Conservation (phyloP, 176 grass and related monocot genomes). For the Zoysia japonica region DNA sequence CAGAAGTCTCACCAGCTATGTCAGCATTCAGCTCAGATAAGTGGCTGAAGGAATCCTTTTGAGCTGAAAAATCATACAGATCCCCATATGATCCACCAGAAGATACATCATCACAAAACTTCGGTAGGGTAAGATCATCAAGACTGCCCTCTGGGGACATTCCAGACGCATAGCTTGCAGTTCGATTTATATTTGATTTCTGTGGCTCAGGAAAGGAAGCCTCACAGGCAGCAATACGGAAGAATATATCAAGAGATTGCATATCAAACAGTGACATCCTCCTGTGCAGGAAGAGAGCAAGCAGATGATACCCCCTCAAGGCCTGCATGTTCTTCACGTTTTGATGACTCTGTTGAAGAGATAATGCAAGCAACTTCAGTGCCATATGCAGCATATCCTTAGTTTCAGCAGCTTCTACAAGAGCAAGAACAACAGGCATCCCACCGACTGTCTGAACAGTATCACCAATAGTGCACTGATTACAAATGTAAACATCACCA, state of each 20-base stretch:
- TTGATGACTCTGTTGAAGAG: slow-evolving; percentile 89
- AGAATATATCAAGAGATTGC: slow-evolving; percentile 99
- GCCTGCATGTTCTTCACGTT: slow-evolving; percentile 93
- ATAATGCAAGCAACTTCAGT: slow-evolving; percentile 84
- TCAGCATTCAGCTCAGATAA: slow-evolving; percentile 90
- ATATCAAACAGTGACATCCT: slow-evolving; percentile 95
- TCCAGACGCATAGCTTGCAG: slow-evolving; percentile 66
- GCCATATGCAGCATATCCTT: slow-evolving; percentile 96
- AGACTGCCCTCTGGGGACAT: slow-evolving; percentile 67
- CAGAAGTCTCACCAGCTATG: slow-evolving; percentile 73
- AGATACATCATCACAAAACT: slow-evolving; percentile 82
- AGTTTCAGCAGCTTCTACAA: slow-evolving; percentile 89
- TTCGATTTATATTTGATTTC: slow-evolving; percentile 65
- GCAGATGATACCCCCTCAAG: slow-evolving; percentile 92
- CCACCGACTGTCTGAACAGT: slow-evolving; percentile 93
- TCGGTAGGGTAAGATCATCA: slow-evolving; percentile 87
- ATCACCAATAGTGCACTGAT: slow-evolving; percentile 88
- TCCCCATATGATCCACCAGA: slow-evolving; percentile 91
- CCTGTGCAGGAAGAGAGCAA: slow-evolving; percentile 85
- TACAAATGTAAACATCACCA: slow-evolving; percentile 94
- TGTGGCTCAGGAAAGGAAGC: slow-evolving; percentile 93
- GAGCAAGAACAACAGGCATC: slow-evolving; percentile 91
- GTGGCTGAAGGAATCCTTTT: slow-evolving; percentile 96
- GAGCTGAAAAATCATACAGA: slow-evolving; percentile 72
- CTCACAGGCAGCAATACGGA: slow-evolving; percentile 98